Evolutionary conservation across 805 yeast species (phyloP), one percentile per base, ranked within the genome.

Genomic region (Saturnispora ahearnii): DNA sequence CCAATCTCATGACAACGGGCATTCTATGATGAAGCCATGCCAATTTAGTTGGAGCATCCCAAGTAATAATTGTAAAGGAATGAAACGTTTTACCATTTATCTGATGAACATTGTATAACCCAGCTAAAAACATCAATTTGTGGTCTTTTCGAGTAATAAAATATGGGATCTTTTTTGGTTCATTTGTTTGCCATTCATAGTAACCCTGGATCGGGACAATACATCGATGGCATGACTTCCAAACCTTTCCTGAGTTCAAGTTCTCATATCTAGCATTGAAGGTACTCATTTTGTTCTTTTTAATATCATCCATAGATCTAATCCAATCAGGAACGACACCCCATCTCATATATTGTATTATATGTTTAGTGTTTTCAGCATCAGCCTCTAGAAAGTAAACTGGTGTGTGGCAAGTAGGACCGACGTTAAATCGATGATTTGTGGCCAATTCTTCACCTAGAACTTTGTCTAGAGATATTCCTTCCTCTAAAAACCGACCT

Each of bases 161-260:
- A 61, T 82, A 78, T 0, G 96, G 96, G 0, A 63, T 62, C 59
- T 79, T 83, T 41, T 36, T 36, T 8, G 40, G 5, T 18, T 18
- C 21, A 18, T 63, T 67, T 30, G 58, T 53, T 28, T 61, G 65
- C 96, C 97, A 90, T 64, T 90, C 97, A 60, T 78, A 90, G 63
- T 90, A 90, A 0, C 96, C 96, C 58, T 78, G 76, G 37, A 86
- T 74, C 0, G 95, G 91, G 0, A 88, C 78, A 1, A 83, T 81
- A 62, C 96, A 89, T 36, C 96, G 68, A 5, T 69, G 67, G 34
- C 73, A 66, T 1, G 69, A 53, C 6, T 69, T 69, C 96, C 96
- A 89, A 38, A 83, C 64, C 22, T 72, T 67, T 41, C 73, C 71
- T 4, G 40, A 15, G 5, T 72, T 70, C 0, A 88, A 57, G 6